A percentile compares a stretch with the other conserved stretches of the same genome.
Evolutionary conservation across 495 filamentous ascomycete species (phyloP).

Genomic region (Filosporella fistucella): DNA sequence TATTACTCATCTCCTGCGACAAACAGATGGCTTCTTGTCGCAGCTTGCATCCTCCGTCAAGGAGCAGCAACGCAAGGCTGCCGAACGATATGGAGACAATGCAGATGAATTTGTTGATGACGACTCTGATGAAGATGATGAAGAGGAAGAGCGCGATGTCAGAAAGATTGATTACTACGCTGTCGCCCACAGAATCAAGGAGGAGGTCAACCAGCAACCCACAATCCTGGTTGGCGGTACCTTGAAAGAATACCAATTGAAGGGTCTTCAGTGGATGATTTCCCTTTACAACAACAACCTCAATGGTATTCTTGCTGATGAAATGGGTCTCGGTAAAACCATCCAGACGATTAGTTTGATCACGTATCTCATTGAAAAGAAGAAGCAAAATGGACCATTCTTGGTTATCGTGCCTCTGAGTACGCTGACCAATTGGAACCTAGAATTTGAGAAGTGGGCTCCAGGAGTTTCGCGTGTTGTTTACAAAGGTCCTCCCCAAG

Average conservation of each 20-base stretch:
- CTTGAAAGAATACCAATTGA: slow-evolving; percentile 96
- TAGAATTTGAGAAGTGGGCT: slow-evolving; percentile 99
- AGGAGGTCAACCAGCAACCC: slow-evolving; percentile 81
- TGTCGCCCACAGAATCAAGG: slow-evolving; percentile 91
- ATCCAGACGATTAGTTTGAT: slow-evolving; percentile 98
- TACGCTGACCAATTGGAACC: slow-evolving; percentile 97
- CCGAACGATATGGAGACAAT: slow-evolving; percentile 64
- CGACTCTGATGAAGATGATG: slow-evolving; percentile 59
- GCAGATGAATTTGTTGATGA: slow-evolving; percentile 50
- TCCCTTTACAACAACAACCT: slow-evolving; percentile 99
- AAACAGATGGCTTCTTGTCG: slow-evolving; percentile 94
- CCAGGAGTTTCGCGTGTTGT: slow-evolving; percentile 81
- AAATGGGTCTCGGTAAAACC: slow-evolving; percentile 99
- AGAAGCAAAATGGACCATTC: slow-evolving; percentile 89
- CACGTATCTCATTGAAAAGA: slow-evolving; percentile 94
- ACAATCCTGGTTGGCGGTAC: slow-evolving; percentile 81
- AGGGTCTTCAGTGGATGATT: slow-evolving; percentile 99
- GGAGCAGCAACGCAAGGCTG: slow-evolving; percentile 79
- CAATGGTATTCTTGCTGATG: slow-evolving; percentile 96
- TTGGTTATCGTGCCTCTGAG: slow-evolving; percentile 94
- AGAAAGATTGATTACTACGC: slow-evolving; percentile 96
- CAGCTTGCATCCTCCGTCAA: slow-evolving; percentile 92
- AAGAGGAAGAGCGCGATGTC: slow-evolving; percentile 59
- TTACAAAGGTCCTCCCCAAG: slow-evolving; percentile 91
- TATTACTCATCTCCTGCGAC: slow-evolving; percentile 92